phyloP scores from a whole-genome alignment of 225 moss, liverwort and hornwort species.

The Takakia lepidozioides region DNA sequence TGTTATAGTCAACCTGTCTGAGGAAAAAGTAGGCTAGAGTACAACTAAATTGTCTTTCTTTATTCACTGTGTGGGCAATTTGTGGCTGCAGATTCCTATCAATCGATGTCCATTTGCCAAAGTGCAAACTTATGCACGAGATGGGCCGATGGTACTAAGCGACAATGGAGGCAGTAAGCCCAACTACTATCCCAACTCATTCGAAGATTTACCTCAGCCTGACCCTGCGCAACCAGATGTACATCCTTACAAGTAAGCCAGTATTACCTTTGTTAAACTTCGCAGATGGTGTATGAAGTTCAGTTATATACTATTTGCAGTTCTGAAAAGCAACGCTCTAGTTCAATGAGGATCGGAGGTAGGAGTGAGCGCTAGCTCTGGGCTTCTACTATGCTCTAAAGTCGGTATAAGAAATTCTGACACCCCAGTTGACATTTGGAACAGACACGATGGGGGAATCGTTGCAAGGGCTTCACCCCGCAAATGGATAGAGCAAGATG shows the following conservation, averaged over 20 bases:
- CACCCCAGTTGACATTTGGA: no score
- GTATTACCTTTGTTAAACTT: no score
- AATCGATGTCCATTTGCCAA: conserved; percentile 83
- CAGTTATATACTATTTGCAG: no score
- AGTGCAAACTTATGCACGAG: conserved; percentile 68
- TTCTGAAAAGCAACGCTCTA: no score
- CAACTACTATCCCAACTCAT: conserved; percentile 87
- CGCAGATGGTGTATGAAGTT: no score
- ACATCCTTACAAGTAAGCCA: conserved; percentile 55
- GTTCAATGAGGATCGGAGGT: no score
- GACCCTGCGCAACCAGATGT: conserved; percentile 59
- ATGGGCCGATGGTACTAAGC: conserved; percentile 47
- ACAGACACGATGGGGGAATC: conserved; percentile 66
- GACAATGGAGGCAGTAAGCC: conserved; percentile 78
- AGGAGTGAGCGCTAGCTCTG: no score
- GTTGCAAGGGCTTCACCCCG: conserved; percentile 35
- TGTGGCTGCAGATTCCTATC: conserved; percentile 58
- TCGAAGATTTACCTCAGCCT: conserved; percentile 59
- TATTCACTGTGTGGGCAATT: not conserved
- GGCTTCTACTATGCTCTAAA: no score
- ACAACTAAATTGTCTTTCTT: no score
- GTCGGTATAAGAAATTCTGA: no score
- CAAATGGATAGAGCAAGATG: conserved; percentile 64
- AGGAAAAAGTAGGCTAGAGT: no score
- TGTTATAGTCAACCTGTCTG: no score